These are phyloP conservation scores for Camillea tinctor DNA, from an alignment of 2,329 filamentous ascomycete genomes.

Conservation along the genomic window DNA sequence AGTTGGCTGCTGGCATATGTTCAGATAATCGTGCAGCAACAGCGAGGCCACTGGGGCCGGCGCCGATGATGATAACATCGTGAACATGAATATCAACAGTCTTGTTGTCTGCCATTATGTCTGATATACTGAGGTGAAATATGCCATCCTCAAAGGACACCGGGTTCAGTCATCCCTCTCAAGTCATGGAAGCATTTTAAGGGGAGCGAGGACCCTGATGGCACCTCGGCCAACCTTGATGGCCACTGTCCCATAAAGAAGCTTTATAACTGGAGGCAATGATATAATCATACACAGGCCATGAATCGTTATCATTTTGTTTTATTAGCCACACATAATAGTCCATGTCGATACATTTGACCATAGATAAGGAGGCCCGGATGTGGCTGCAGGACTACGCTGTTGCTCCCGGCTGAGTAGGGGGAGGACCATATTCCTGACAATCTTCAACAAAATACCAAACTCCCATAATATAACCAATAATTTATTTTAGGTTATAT, in stretches of 20 bases:
- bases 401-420: neutral
- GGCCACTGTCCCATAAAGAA: neutral
- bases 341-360: neutral
- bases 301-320: neutral
- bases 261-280: neutral
- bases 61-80: slow-evolving; percentile 72
- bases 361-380: neutral
- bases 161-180: neutral
- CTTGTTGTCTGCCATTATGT: slow-evolving; percentile 14
- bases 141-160: neutral
- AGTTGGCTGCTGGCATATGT: slow-evolving; percentile 71
- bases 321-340: neutral
- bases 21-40: slow-evolving; percentile 71
- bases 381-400: neutral
- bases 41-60: slow-evolving; percentile 72
- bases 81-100: slow-evolving; percentile 39
- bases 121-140: neutral
- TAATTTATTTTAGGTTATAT: neutral
- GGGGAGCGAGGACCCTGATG: neutral
- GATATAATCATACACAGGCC: neutral
- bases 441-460: neutral
- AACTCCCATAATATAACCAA: neutral
- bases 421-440: too few relatives aligned
- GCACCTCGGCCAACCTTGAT: neutral
- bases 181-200: neutral